Evolutionary conservation across 371 early-diverging fungal species (phyloP).

Genomic region (Polyrhizophydium stewartii): DNA sequence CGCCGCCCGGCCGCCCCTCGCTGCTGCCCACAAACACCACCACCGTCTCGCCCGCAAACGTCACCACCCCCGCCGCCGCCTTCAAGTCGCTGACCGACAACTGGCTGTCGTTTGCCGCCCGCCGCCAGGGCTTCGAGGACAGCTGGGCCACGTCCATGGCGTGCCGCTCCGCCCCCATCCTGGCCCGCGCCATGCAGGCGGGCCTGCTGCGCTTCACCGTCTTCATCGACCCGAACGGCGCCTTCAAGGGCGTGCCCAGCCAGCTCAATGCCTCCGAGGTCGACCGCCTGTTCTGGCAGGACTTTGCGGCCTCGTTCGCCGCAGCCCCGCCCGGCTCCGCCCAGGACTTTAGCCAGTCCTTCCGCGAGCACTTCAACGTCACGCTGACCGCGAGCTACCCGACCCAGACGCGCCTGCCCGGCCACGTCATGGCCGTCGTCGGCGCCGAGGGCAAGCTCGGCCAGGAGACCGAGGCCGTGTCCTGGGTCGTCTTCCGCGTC

Average conservation of each 20-base stretch:
- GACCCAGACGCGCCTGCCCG: background rate
- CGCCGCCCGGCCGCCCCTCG: too few relatives aligned
- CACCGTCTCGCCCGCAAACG: too few relatives aligned
- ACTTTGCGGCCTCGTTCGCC: constrained; percentile 2
- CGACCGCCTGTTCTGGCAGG: constrained; percentile 2
- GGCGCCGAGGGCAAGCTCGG: background rate
- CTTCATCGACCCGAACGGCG: constrained; percentile 5
- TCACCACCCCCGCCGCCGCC: background rate
- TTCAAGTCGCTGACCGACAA: background rate
- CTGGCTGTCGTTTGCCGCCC: background rate
- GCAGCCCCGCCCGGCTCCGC: constrained; percentile 2
- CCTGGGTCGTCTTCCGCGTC: constrained; percentile 6
- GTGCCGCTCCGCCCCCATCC: constrained; percentile 2
- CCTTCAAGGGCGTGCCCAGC: background rate
- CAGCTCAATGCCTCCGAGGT: background rate
- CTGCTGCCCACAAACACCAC: too few relatives aligned
- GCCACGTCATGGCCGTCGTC: constrained; percentile 1
- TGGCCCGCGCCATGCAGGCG: background rate
- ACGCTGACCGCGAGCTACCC: constrained; percentile 2
- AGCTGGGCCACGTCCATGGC: constrained; percentile 7
- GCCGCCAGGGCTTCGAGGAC: constrained; percentile 3
- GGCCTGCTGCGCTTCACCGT: constrained; percentile 3
- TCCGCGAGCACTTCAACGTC: constrained; percentile 5
- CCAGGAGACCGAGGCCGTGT: constrained; percentile 3
- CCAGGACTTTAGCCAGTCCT: constrained; percentile 5